Evolutionary conservation across 169 alveolate species (phyloP), one percentile per base, ranked within the genome.

Genomic region (Plasmodium relictum): DNA sequence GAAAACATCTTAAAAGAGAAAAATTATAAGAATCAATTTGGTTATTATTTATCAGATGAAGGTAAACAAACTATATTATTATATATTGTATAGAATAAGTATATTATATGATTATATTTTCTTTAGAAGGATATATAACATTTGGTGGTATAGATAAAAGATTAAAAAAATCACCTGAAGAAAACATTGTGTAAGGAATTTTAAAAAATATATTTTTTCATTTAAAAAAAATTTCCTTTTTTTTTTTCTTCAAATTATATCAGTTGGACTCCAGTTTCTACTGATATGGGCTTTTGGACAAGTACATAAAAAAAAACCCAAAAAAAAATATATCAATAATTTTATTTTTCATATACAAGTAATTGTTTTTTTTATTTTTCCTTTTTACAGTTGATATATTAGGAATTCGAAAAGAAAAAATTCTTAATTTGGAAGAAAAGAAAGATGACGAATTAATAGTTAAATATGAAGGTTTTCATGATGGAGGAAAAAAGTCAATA

Each of bases 121-220:
- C 41, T 41, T 10, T 44, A 93, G 95, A 93, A 14, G 96, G 96
- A 6, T 90, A 26, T 42, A 76, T 94, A n/a, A 91, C 94, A 22
- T 88, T 94, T 72, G 96, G 96, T 4, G 96, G 96, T 6, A 78
- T 83, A 58, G 93, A 94, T 70, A 89, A 89, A 45, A 88, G 89
- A 3, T 88, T 87, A 48, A 93, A 93, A 61, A 76, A 92, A 54
- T 59, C 93, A 18, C 94, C 92, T 14, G 94, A 72, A 37, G 96
- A 91, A 73, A 94, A 89, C 65, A 80, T 93, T 37, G 65, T 74
- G 92, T 89, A 93, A 87, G 59, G 0, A 31, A 42, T 18, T 7
- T 3, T 10, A 39, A 18, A 37, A 52, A 9, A 2, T 50, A 10
- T 39, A 3, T 68, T 3, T 80, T 50, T 68, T 2, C 41, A 12